Evolutionary conservation across 2,329 filamentous ascomycete genomes (phyloP).

Genomic region (Aureobasidium pullulans): DNA sequence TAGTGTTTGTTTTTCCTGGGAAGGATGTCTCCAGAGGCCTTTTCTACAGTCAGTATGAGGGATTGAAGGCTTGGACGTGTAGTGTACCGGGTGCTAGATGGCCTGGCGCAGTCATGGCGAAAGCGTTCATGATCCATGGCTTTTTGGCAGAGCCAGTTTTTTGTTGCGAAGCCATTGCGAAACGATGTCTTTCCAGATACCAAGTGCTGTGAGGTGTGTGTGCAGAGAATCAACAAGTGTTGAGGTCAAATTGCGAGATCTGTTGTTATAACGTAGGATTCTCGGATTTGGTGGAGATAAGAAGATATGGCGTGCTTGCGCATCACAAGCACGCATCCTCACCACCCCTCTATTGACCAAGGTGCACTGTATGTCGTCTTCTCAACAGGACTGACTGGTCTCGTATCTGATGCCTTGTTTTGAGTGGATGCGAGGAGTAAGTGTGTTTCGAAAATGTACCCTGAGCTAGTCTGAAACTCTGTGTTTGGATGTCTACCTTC

Average conservation of each 20-base stretch:
- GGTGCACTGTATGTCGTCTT: neutral
- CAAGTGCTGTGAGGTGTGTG: too few relatives aligned
- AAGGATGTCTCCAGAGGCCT: slow-evolving; percentile 26
- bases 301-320: neutral
- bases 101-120: slow-evolving; percentile 41
- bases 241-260: too few relatives aligned
- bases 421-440: too few relatives aligned
- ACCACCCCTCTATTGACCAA: neutral
- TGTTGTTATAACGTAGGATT: neutral
- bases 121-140: slow-evolving; percentile 41
- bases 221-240: neutral
- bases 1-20: slow-evolving; percentile 34
- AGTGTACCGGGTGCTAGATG: slow-evolving; percentile 37
- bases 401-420: too few relatives aligned
- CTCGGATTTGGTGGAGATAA: neutral
- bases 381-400: neutral
- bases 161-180: neutral
- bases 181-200: too few relatives aligned
- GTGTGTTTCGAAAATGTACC: too few relatives aligned
- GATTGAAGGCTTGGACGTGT: neutral
- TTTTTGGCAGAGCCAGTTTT: slow-evolving; percentile 21
- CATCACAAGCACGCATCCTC: neutral
- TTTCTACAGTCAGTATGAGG: neutral
- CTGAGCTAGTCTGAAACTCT: too few relatives aligned
- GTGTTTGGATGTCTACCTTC: neutral